A percentile compares a stretch with the other conserved stretches of the same genome.
phyloP scores from a whole-genome alignment of 495 filamentous ascomycete species.

The Penicillium canariense region DNA sequence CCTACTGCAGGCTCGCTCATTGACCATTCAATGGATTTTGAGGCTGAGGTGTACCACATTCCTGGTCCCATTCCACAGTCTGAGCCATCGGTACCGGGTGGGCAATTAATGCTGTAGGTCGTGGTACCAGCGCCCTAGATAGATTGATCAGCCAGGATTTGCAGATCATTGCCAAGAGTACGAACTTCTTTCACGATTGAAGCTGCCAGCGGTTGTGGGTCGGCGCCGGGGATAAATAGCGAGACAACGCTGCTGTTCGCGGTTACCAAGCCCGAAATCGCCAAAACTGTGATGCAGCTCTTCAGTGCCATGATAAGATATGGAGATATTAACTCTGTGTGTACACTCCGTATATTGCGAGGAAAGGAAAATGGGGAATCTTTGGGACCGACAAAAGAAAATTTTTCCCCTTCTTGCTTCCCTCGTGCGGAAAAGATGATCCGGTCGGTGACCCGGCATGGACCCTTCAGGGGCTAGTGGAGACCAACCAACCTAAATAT shows the following conservation, averaged over 20 bases:
- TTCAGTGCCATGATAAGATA: neutral
- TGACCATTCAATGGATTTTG: slow-evolving; percentile 21
- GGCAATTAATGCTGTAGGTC: slow-evolving; percentile 41
- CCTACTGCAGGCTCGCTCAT: slow-evolving; percentile 20
- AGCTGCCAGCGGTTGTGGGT: slow-evolving; percentile 35
- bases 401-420: neutral
- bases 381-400: neutral
- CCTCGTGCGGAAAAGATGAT: neutral
- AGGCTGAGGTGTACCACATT: slow-evolving; percentile 30
- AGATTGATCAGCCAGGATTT: slow-evolving; percentile 2
- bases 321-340: neutral
- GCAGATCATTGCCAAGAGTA: neutral
- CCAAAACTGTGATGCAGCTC: slow-evolving; percentile 1
- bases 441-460: neutral
- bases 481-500: neutral
- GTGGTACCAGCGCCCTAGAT: slow-evolving; percentile 34
- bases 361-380: neutral
- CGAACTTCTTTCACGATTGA: slow-evolving; percentile 38
- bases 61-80: slow-evolving; percentile 38
- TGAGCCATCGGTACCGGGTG: slow-evolving; percentile 24
- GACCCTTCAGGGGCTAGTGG: neutral
- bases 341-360: neutral
- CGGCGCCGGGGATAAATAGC: slow-evolving; percentile 36
- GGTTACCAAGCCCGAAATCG: slow-evolving; percentile 22
- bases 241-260: slow-evolving; percentile 32